A percentile compares a stretch with the other conserved stretches of the same genome.
Conservation (phyloP, 2,329 filamentous ascomycete species). For the Penicillium sp. region DNA sequence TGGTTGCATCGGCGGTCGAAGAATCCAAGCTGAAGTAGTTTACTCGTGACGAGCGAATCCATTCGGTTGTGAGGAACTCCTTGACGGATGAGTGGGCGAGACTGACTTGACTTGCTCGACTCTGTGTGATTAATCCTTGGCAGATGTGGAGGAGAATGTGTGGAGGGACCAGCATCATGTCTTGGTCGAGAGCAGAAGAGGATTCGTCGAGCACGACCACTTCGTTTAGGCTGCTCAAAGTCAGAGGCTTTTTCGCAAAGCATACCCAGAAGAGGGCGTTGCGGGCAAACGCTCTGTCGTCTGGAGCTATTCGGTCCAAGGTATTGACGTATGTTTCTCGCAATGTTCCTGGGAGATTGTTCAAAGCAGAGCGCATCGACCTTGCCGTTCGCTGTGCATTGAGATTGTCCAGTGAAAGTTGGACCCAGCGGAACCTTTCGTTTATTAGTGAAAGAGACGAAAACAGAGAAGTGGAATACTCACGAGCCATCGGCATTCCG, state of each 20-base stretch:
- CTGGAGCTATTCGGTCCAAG: constrained; percentile 9
- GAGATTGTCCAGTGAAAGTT: constrained; percentile 19
- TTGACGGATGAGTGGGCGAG: constrained; percentile 18
- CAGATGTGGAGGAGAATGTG: constrained; percentile 16
- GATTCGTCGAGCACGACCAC: constrained; percentile 12
- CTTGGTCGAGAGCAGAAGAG: constrained; percentile 10
- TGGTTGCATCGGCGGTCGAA: constrained; percentile 10
- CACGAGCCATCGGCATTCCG: constrained; percentile 17
- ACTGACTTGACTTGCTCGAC: constrained; percentile 8
- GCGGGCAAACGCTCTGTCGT: constrained; percentile 11
- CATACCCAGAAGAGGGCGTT: constrained; percentile 19
- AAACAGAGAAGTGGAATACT: constrained; percentile 1
- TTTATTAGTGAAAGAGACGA: not conserved
- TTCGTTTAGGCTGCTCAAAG: constrained; percentile 12
- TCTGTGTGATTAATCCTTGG: constrained; percentile 16
- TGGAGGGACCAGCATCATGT: constrained; percentile 19
- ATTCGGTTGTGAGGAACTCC: constrained; percentile 18
- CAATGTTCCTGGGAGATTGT: constrained; percentile 12
- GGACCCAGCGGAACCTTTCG: constrained; percentile 16
- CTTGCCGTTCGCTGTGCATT: constrained; percentile 14
- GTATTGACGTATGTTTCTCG: constrained; percentile 17
- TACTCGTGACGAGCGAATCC: constrained; percentile 15
- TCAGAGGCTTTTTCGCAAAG: constrained; percentile 12
- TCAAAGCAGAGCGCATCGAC: constrained; percentile 14
- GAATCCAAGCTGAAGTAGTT: constrained; percentile 14